Conservation (phyloP, 768 basidiomycete genomes). For the Lactarius deliciosus region DNA sequence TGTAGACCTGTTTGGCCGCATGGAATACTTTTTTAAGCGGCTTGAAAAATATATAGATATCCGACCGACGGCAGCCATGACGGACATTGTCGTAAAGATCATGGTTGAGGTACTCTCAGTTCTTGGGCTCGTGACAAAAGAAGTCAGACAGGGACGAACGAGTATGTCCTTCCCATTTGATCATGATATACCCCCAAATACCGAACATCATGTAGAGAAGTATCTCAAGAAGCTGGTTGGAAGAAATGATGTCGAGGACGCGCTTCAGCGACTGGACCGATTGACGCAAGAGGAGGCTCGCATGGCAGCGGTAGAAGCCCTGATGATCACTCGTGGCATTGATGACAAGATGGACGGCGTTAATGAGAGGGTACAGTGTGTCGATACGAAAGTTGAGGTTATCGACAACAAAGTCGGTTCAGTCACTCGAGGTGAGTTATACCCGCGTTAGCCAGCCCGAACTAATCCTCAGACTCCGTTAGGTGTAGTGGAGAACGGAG, state of each 20-base stretch:
- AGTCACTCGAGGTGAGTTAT: background rate
- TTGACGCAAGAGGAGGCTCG: background rate
- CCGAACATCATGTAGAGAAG: background rate
- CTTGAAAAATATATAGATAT: background rate
- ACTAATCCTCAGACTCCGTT: background rate
- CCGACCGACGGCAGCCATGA: background rate
- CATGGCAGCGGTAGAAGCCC: background rate
- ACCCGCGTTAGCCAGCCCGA: accelerated
- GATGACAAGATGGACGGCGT: background rate
- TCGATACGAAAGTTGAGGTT: too few species aligned
- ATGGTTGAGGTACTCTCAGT: background rate
- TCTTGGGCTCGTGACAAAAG: background rate
- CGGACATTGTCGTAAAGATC: background rate
- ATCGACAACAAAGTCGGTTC: background rate
- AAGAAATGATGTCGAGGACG: background rate
- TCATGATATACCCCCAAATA: background rate
- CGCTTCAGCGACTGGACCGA: background rate
- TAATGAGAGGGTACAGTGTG: too few species aligned
- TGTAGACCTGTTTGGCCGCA: background rate
- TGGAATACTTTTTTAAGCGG: background rate
- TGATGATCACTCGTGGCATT: background rate
- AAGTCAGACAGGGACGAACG: background rate
- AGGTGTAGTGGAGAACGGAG: background rate
- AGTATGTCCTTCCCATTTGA: background rate
- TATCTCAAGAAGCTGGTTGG: background rate